Evolutionary conservation across 2,329 filamentous ascomycete species (phyloP).

Genomic region (Pezicula rhizophila): DNA sequence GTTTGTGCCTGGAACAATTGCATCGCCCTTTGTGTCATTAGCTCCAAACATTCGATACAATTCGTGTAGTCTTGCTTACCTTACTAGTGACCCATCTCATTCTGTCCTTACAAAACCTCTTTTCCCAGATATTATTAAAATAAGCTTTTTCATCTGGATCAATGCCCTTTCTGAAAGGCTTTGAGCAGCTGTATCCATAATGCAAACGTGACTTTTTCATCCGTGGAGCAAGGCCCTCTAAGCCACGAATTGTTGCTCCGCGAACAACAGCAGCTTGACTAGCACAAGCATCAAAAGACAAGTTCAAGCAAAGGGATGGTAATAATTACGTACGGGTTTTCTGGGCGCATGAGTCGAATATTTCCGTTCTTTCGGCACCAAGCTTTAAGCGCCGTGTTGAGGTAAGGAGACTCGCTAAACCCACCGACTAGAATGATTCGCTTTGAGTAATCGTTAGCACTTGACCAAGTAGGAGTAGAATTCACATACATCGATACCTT

Average conservation of each 20-base stretch:
- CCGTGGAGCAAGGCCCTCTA: neutral
- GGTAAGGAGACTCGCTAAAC: slow-evolving; percentile 14
- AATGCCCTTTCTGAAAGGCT: neutral
- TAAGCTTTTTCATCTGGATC: neutral
- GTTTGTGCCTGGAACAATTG: neutral
- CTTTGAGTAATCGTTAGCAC: neutral
- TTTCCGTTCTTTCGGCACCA: slow-evolving; percentile 15
- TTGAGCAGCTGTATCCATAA: neutral
- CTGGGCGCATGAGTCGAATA: slow-evolving; percentile 13
- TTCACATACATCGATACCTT: slow-evolving; percentile 11
- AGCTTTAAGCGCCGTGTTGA: slow-evolving; percentile 9
- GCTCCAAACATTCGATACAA: neutral
- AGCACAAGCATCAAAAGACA: neutral
- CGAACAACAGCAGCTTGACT: slow-evolving; percentile 17
- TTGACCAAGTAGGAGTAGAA: neutral
- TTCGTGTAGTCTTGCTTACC: neutral
- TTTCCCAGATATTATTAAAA: neutral
- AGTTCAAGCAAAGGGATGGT: neutral
- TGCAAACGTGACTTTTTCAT: neutral
- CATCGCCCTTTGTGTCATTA: neutral
- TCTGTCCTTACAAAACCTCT: neutral
- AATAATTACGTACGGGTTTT: slow-evolving; percentile 3
- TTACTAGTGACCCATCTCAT: slow-evolving; percentile 11
- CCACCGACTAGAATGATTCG: slow-evolving; percentile 13
- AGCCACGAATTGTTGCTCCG: slow-evolving; percentile 9